Conservation (phyloP, 352 stramenopile species). For the Plasmopara muralis region DNA sequence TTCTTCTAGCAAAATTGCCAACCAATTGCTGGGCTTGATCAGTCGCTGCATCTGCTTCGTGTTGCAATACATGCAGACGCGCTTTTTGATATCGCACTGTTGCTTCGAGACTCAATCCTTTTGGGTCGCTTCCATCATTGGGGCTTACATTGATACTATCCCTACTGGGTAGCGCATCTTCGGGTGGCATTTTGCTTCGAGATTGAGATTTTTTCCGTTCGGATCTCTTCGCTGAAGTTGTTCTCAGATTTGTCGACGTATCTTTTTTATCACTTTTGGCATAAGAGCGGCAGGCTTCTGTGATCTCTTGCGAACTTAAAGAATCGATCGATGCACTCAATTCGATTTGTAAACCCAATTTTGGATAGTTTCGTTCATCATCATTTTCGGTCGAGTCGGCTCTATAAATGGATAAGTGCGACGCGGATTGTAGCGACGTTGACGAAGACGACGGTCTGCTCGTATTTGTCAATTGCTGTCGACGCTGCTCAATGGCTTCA, state of each 20-base stretch:
- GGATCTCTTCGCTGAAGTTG: constrained; percentile 15
- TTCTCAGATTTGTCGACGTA: constrained; percentile 1
- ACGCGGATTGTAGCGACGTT: constrained; percentile 9
- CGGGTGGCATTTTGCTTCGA: constrained; percentile 6
- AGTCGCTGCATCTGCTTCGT: constrained; percentile 45
- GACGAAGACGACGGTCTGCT: constrained; percentile 13
- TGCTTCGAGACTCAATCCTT: constrained; percentile 49
- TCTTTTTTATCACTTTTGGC: constrained; percentile 21
- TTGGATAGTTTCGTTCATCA: constrained; percentile 6
- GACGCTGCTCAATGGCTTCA: constrained; percentile 55
- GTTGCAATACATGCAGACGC: constrained; percentile 59
- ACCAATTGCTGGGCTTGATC: constrained; percentile 43
- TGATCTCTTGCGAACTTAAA: constrained; percentile 22
- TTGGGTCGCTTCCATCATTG: constrained; percentile 9
- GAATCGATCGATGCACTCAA: constrained; percentile 55
- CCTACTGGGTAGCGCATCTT: constrained; percentile 11
- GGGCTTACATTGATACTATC: background rate
- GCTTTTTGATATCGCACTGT: constrained; percentile 73
- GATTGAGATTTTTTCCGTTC: constrained; percentile 12
- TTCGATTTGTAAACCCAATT: constrained; percentile 30
- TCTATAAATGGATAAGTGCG: constrained; percentile 4
- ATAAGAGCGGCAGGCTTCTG: constrained; percentile 12
- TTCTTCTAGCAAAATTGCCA: constrained; percentile 5
- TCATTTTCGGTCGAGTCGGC: background rate
- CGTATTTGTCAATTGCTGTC: constrained; percentile 29